Conservation (phyloP, 108 stramenopile genomes). For the Pseudonitzschia multistriata region DNA sequence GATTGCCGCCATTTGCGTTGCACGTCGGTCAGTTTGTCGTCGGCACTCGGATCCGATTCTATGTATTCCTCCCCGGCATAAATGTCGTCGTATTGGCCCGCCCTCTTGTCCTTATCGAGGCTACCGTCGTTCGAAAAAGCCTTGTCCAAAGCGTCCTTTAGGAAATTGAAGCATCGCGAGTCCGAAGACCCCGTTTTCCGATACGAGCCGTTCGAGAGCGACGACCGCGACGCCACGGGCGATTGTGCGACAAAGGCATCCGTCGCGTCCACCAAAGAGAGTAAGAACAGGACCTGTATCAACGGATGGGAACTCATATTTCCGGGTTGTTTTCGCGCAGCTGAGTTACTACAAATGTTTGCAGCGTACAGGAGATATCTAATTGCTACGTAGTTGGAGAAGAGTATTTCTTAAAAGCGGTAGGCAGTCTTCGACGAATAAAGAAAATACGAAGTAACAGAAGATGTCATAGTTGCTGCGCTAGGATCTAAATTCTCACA, state of each 20-base stretch:
- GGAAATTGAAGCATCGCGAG: slow-evolving; percentile 45
- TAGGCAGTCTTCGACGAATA: too few relatives aligned
- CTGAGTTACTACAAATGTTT: too few relatives aligned
- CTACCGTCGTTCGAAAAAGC: slow-evolving; percentile 71
- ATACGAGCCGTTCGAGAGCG: not conserved
- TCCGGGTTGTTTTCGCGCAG: not conserved
- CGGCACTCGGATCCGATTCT: not conserved
- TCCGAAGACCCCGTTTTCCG: not conserved
- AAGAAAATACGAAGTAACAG: too few relatives aligned
- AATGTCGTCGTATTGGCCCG: slow-evolving; percentile 48
- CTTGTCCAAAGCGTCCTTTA: slow-evolving; percentile 59
- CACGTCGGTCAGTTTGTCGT: slow-evolving; percentile 46
- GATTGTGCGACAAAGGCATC: not conserved
- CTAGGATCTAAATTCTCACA: too few relatives aligned
- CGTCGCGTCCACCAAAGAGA: not conserved
- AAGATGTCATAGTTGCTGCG: too few relatives aligned
- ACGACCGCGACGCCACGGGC: not conserved
- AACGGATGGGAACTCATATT: not conserved
- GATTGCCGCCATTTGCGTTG: slow-evolving; percentile 68
- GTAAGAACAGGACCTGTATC: not conserved
- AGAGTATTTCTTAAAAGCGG: too few relatives aligned
- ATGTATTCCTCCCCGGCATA: slow-evolving; percentile 38
- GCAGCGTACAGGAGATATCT: too few relatives aligned
- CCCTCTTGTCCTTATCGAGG: slow-evolving; percentile 46
- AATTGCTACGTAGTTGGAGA: too few relatives aligned